phyloP scores from a whole-genome alignment of 495 filamentous ascomycete species.

The Penicillium paradoxum region DNA sequence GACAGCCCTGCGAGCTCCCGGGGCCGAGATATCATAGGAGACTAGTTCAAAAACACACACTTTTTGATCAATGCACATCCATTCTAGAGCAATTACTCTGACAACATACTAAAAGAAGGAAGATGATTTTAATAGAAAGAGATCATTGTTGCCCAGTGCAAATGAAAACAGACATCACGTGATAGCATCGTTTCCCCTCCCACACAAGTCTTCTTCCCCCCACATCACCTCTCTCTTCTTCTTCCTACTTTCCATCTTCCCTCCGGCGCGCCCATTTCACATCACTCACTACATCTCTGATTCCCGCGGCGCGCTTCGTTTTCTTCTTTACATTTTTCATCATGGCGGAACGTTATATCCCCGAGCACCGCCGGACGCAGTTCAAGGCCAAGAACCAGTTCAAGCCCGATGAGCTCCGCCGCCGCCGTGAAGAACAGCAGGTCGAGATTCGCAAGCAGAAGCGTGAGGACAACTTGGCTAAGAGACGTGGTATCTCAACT shows the following conservation, averaged over 20 bases:
- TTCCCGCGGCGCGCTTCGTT: slow-evolving; percentile 32
- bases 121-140: not conserved
- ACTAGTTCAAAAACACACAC: not conserved
- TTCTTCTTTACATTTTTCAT: slow-evolving; percentile 40
- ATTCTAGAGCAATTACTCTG: not conserved
- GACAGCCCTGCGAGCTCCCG: not conserved
- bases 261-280: slow-evolving; percentile 35
- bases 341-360: slow-evolving; percentile 99
- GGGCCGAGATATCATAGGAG: not conserved
- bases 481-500: slow-evolving; percentile 86
- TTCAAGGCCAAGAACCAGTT: slow-evolving; percentile 99
- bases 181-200: slow-evolving; percentile 18
- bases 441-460: slow-evolving; percentile 98
- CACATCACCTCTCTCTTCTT: slow-evolving; percentile 17
- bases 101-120: not conserved
- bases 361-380: slow-evolving; percentile 96
- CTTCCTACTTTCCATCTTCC: slow-evolving; percentile 14
- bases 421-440: slow-evolving; percentile 97
- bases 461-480: slow-evolving; percentile 96
- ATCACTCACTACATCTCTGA: slow-evolving; percentile 13
- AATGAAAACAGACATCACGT: slow-evolving; percentile 18
- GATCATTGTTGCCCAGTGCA: not conserved
- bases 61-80: not conserved
- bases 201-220: slow-evolving; percentile 26
- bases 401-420: slow-evolving; percentile 96